Base-by-base conservation (phyloP, 108 stramenopile genomes). In the Skeletonema grethae region DNA sequence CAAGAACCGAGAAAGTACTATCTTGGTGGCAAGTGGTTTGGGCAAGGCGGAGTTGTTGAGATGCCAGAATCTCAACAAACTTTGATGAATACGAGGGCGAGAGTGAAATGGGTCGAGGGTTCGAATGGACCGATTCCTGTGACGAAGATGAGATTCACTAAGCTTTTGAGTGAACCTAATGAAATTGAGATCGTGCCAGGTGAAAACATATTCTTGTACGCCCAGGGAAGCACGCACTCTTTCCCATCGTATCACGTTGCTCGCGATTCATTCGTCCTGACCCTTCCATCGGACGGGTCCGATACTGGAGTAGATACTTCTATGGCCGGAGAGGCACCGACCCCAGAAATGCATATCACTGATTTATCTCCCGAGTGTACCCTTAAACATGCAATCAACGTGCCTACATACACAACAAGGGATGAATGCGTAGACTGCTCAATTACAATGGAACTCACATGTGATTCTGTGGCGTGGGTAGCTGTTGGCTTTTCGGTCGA, bases 121-220 rank as follows among this genome's bases (percentile, higher is more conserved):
- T 38, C 36, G 9, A 38, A 38, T 11, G 36, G 36, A 38, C 9
- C 2, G 36, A 11, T 38, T 38, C 36, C 36, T 38, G 53, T 57
- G 38, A 93, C 88, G 11, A 72, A 64, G 0, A 69, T 93, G 86
- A 76, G 55, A 36, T 93, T 89, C 70, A 88, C 92, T 24, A 90
- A 90, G 79, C 59, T 85, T 29, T 61, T 90, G 75, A 79, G 63
- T 1, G 88, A 93, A 66, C 56, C 50, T 0, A 80, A 76, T 7
- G 86, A 89, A 58, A 77, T 79, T 41, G 73, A 85, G 12, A 88
- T 92, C 55, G 57, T 12, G 4, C 28, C 67, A 3, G 82, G 72
- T 28, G 77, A 70, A n/a, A 91, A 87, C 62, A 59, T 34, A 10
- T 88, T 89, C 48, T 46, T 91, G 32, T 82, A 63, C 48, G 86